Base-by-base conservation (phyloP, 495 filamentous ascomycete genomes). In the Aspergillus baeticus region DNA sequence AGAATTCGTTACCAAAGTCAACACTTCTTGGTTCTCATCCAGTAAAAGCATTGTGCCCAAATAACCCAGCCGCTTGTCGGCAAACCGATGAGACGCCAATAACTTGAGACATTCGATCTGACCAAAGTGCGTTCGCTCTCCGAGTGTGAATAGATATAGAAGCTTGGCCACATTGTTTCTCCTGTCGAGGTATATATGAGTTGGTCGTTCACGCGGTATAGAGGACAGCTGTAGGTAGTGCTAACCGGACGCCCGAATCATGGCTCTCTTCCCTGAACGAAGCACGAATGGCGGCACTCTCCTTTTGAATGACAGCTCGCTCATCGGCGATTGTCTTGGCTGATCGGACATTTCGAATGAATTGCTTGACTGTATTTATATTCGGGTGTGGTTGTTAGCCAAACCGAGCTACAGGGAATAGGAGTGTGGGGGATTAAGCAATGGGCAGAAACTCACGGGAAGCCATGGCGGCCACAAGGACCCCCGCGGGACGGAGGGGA, bases 61-160 rank as follows among this genome's bases (percentile, higher is more conserved):
- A 70, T 98, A 97, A 21, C 94, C 94, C 65, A 98, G 73, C 38
- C 94, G 86, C 77, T 98, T 98, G 80, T 98, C 94, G 61, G 95
- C 94, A 70, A 98, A 98, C 36, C 92, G 89, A 56, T 95, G 92
- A 10, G 95, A 98, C 51, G 94, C 94, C 15, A 98, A 84, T 41
- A 98, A 81, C 74, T 98, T 98, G 67, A 98, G 81, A 73, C 94
- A 98, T 87, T 98, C 94, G 73, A 98, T 98, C 78, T 98, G 94
- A 49, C 94, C 94, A 68, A 98, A 98, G 76, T 98, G 94, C 57
- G 94, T 98, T 55, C 94, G 83, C 72, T 98, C 94, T 54, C 94
- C 94, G n/a, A 98, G 83, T 2, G 94, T 98, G 70, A 98, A 98
- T 49, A 98, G 90, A 65, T 98, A 98, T 36, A 98, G 81, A 17